Percentiles rank a stretch among this genome's conserved stretches.
These are phyloP conservation scores for Sugiyamaella americana DNA, from an alignment of 805 yeast genomes.

Conservation along the genomic window DNA sequence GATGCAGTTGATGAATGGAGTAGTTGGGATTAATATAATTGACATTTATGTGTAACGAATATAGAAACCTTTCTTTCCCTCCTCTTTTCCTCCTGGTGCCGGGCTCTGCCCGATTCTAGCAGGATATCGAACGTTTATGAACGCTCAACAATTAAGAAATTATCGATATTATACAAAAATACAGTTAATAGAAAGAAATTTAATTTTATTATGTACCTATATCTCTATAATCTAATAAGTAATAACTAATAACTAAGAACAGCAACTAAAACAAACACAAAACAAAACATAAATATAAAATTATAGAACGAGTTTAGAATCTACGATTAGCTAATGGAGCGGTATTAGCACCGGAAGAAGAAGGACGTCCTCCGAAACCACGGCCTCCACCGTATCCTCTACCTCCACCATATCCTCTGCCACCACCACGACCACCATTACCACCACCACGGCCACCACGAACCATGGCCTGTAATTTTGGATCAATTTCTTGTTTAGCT, in stretches of 20 bases:
- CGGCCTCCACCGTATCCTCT: conserved; percentile 34
- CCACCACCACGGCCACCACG: conserved; percentile 69
- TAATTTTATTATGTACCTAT: not conserved
- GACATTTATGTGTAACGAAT: conserved; percentile 1
- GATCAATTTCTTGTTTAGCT: conserved; percentile 89
- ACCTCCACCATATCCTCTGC: conserved; percentile 48
- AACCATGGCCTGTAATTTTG: conserved; percentile 68
- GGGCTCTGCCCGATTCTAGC: too few relatives aligned
- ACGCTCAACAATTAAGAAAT: too few relatives aligned
- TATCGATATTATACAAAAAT: too few relatives aligned
- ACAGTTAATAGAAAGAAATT: not conserved
- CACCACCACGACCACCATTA: conserved; percentile 38
- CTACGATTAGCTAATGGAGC: conserved; percentile 38
- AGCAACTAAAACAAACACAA: too few relatives aligned
- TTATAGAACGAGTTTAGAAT: conserved; percentile 22
- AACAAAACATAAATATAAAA: too few relatives aligned
- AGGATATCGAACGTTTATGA: too few relatives aligned
- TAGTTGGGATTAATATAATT: conserved; percentile 9
- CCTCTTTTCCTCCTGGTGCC: too few relatives aligned
- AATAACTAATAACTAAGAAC: too few relatives aligned
- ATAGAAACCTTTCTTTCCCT: not conserved
- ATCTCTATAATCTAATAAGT: too few relatives aligned
- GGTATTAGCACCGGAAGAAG: conserved; percentile 34
- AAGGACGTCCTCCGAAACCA: conserved; percentile 13
- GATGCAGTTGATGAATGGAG: conserved; percentile 19